phyloP scores from a whole-genome alignment of 805 yeast species.

The Blastobotrys peoriensis region DNA sequence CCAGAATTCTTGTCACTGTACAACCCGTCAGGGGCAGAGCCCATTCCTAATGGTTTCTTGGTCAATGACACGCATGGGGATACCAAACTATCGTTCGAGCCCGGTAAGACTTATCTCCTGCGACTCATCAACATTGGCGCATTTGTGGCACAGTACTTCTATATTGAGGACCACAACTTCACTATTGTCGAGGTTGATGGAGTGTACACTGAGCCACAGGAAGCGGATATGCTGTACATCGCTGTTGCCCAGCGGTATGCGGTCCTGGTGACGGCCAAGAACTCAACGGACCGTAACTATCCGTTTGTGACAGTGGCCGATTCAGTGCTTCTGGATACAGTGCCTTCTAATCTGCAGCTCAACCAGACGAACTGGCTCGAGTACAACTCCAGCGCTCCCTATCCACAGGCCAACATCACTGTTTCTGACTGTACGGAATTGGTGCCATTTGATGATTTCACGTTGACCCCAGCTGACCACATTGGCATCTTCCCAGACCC shows the following conservation, averaged over 20 bases:
- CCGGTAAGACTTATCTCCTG: conserved; percentile 73
- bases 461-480: conserved; percentile 55
- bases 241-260: conserved; percentile 89
- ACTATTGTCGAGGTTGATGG: conserved; percentile 90
- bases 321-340: conserved; percentile 67
- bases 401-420: conserved; percentile 28
- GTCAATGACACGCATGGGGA: conserved; percentile 63
- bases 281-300: conserved; percentile 51
- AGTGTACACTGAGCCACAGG: conserved; percentile 57
- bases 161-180: conserved; percentile 79
- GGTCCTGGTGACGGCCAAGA: conserved; percentile 66
- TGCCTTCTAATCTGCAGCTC: conserved; percentile 56
- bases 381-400: conserved; percentile 42
- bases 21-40: conserved; percentile 97
- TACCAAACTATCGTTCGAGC: conserved; percentile 43
- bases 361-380: conserved; percentile 67
- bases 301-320: conserved; percentile 80
- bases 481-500: conserved; percentile 55
- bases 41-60: conserved; percentile 75
- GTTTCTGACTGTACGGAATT: conserved; percentile 23
- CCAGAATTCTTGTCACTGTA: conserved; percentile 51
- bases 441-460: conserved; percentile 66
- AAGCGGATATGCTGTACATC: conserved; percentile 62
- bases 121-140: conserved; percentile 82
- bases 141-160: conserved; percentile 80